Conservation (phyloP, 148 eudicot genomes). For the Nyssa sinensis region DNA sequence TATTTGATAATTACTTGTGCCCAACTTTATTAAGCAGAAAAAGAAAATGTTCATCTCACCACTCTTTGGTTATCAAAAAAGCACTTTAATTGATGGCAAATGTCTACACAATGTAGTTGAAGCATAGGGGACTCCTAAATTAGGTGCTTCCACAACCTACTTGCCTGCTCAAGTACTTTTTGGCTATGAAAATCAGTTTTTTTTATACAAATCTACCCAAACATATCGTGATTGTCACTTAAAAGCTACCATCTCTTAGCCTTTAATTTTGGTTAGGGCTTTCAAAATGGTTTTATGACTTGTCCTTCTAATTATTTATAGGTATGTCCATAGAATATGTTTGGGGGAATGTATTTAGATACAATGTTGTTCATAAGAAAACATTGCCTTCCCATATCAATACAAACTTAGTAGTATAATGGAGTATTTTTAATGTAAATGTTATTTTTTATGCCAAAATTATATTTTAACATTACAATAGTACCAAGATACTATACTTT, state of each 20-base stretch:
- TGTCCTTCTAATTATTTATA: neutral
- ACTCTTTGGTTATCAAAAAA: neutral
- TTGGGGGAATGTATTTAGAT: neutral
- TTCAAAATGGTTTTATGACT: neutral
- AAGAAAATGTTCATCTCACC: neutral
- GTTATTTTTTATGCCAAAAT: too few relatives aligned
- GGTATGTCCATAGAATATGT: neutral
- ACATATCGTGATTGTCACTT: neutral
- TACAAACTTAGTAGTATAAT: too few relatives aligned
- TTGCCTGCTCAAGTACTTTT: neutral
- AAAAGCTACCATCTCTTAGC: neutral
- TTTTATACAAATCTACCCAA: neutral
- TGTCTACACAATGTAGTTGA: too few relatives aligned
- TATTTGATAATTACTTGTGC: neutral
- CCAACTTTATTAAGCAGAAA: neutral
- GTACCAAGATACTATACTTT: too few relatives aligned
- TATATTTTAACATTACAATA: too few relatives aligned
- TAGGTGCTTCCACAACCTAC: neutral
- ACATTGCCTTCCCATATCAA: neutral
- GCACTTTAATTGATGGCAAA: neutral
- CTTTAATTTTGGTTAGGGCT: neutral
- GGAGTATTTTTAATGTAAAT: too few relatives aligned
- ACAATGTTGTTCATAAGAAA: neutral
- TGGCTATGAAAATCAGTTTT: neutral
- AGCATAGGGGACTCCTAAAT: neutral